Base-by-base conservation (phyloP, 768 basidiomycete species). In the Hypsizygus marmoreus region DNA sequence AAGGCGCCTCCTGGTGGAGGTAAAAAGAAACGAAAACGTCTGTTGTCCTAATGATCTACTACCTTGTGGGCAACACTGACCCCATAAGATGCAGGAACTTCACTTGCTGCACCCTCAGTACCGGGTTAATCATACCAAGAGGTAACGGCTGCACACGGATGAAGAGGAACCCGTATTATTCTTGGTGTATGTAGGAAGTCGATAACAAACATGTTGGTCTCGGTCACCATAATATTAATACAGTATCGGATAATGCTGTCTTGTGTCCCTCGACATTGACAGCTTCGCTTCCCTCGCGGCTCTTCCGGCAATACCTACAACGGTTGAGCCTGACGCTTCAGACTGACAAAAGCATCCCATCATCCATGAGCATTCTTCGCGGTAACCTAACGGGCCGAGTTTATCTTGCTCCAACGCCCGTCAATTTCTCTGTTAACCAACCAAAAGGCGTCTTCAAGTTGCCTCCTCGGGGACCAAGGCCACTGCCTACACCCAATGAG, bases 1-100 rank as follows among this genome's bases (percentile, higher is more conserved):
- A 86, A 78, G 60, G 75, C 71, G 4, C 67, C 71, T 1, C 58
- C 73, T 2, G 81, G 78, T 2, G 77, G 68, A 12, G 77, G 77
- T 17, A 88, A 80, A 61, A 89, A 86, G 70, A 91, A 86, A 68
- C 81, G 80, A 61, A 91, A 90, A 73, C 80, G 88, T 84, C 62
- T 45, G 84, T 69, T 13, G 14, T n/a, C 26, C 29, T 31, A 24
- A 33, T 19, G 24, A 34, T 23, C 23, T 57, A 23, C 8, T 45
- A 8, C 19, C 52, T 11, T 16, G 32, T 25, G 30, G 20, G 11
- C 26, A 13, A 40, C 11, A 44, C 41, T 42, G 16, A 47, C 44
- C 40, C 43, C 32, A 34, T 46, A 30, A 41, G 40, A n/a, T 39
- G 40, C 54, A 71, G 74, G 73, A 33, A 67, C 68, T 40, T 72